These are phyloP conservation scores for Heterobasidion parviporum DNA, from an alignment of 1,284 basidiomycete genomes.

Conservation along the genomic window DNA sequence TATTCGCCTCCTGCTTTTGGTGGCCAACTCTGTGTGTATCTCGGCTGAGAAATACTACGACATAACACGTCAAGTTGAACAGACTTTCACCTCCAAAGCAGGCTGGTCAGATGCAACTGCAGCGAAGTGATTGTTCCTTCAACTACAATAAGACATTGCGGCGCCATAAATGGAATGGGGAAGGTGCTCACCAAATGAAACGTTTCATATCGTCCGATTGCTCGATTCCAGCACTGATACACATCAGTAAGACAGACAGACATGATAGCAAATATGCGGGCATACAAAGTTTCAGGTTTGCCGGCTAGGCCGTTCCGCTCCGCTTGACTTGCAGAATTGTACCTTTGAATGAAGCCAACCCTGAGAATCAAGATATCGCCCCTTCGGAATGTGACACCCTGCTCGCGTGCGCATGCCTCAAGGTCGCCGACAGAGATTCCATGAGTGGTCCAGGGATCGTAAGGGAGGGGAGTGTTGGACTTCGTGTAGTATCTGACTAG, in stretches of 20 bases:
- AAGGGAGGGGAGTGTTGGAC: slow-evolving; percentile 36
- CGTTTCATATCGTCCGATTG: slow-evolving; percentile 66
- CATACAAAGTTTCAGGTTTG: slow-evolving; percentile 45
- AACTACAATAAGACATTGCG: slow-evolving; percentile 2
- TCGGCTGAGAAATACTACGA: too few relatives aligned
- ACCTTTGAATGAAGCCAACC: slow-evolving; percentile 62
- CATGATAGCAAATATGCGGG: slow-evolving; percentile 9
- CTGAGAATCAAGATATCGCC: slow-evolving; percentile 58
- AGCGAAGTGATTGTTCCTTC: slow-evolving; percentile 72
- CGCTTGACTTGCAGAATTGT: slow-evolving; percentile 34
- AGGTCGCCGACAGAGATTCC: slow-evolving; percentile 48
- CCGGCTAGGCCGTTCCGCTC: slow-evolving; percentile 36
- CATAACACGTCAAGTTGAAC: not conserved
- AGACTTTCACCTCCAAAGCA: slow-evolving; percentile 46
- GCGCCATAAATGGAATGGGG: not conserved
- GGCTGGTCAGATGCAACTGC: slow-evolving; percentile 70
- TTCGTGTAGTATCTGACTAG: slow-evolving; percentile 46
- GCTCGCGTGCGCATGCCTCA: slow-evolving; percentile 50
- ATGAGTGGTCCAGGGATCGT: slow-evolving; percentile 60
- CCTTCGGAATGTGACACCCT: slow-evolving; percentile 49
- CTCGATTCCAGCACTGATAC: slow-evolving; percentile 55
- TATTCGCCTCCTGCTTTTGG: slow-evolving; percentile 31
- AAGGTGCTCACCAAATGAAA: slow-evolving; percentile 47
- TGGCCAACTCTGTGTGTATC: slow-evolving; percentile 44
- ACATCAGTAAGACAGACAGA: not conserved